Base-by-base conservation (phyloP, 2,329 filamentous ascomycete species). In the Monilinia fructigena region DNA sequence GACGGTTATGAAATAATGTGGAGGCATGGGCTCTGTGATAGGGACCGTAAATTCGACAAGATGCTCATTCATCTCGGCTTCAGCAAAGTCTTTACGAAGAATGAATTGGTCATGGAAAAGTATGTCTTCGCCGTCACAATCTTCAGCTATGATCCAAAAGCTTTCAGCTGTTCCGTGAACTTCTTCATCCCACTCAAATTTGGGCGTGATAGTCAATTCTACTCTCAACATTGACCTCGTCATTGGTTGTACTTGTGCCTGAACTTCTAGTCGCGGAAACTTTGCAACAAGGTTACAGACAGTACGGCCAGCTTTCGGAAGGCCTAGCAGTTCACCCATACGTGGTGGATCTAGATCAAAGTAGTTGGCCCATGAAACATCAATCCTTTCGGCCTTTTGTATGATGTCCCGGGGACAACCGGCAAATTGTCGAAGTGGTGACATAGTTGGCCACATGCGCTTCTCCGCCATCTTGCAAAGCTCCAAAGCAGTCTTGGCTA, bases 391-490 rank as follows among this genome's bases (percentile, higher is more conserved):
- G 3, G 93, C 90, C 79, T 98, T 98, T 71, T 92, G 88, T 59
- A 98, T 82, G 63, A 98, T 91, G 67, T 98, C 94, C 52, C 87
- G 83, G 3, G 93, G 88, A 75, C 93, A 97, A 50, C 82, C 81
- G 4, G 90, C 86, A 75, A 99, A 99, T 75, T 99, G 95, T 64
- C 95, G 87, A 42, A 99, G 82, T 14, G 96, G 95, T 48, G 92
- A 92, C 95, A 98, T 99, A 7, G 94, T 98, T 18, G 94, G 93
- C 95, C 95, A 99, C 96, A 99, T 99, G 60, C 96, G 86, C 83
- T 97, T 97, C 81, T 99, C 95, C 0, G 94, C 95, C 92, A 97
- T 98, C 81, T 99, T 99, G 81, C 96, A 99, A 63, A 99, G 84
- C 73, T 97, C 92, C 53, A 99, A 82, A 0, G 95, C 93, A 69